Conservation (phyloP, 2,329 filamentous ascomycete genomes). For the Emmonsiellopsis sp. region DNA sequence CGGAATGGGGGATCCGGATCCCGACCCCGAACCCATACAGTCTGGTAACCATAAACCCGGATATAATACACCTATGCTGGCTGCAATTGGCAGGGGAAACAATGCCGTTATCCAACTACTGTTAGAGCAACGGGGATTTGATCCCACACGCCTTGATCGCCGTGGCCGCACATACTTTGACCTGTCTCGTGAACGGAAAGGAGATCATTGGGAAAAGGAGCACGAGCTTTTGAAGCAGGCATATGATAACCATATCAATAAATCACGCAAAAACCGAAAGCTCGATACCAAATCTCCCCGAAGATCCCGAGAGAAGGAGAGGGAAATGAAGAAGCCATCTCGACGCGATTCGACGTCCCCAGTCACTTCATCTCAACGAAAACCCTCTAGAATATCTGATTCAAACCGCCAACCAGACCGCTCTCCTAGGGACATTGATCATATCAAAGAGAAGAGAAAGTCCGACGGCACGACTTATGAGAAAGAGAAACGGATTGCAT, state of each 20-base stretch:
- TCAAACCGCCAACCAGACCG: slow-evolving; percentile 18
- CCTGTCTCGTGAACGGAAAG: slow-evolving; percentile 70
- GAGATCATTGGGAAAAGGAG: slow-evolving; percentile 86
- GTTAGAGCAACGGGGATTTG: slow-evolving; percentile 67
- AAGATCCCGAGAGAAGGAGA: slow-evolving; percentile 31
- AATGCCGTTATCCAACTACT: slow-evolving; percentile 75
- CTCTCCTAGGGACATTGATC: slow-evolving; percentile 16
- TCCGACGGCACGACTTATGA: slow-evolving; percentile 12
- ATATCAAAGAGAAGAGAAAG: slow-evolving; percentile 8
- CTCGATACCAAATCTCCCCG: slow-evolving; percentile 26
- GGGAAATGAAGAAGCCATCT: slow-evolving; percentile 23
- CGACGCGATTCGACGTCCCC: slow-evolving; percentile 34
- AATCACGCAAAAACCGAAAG: slow-evolving; percentile 23
- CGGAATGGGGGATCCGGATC: slow-evolving; percentile 56
- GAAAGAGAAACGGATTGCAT: slow-evolving; percentile 17
- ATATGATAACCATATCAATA: slow-evolving; percentile 30
- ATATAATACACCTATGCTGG: slow-evolving; percentile 83
- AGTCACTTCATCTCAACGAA: slow-evolving; percentile 21
- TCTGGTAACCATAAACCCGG: slow-evolving; percentile 49
- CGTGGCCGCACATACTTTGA: slow-evolving; percentile 79
- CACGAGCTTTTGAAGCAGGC: slow-evolving; percentile 67
- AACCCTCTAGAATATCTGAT: slow-evolving; percentile 23
- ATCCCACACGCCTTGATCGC: slow-evolving; percentile 66
- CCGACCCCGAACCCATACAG: slow-evolving; percentile 59
- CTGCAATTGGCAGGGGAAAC: slow-evolving; percentile 83